These are phyloP conservation scores for Fraxinus excelsior DNA, from an alignment of 257 asterid genomes.

Conservation along the genomic window DNA sequence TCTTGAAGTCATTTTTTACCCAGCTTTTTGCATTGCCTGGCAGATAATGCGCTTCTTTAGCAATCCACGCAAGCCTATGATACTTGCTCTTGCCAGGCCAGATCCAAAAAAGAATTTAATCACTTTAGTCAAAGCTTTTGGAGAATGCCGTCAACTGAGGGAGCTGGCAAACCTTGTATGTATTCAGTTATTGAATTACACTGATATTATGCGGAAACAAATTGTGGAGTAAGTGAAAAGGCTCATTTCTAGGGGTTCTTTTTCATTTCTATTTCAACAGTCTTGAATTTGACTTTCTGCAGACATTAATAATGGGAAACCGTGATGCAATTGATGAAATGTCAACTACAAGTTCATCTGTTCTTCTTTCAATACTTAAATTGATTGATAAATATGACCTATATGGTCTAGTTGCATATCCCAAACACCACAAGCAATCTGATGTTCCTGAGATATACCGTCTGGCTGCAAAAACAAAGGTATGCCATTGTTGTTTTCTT, in stretches of 20 bases:
- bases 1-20: background rate
- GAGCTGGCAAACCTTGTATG: constrained; percentile 82
- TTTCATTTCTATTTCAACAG: constrained; percentile 13
- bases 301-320: constrained; percentile 86
- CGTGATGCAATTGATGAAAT: constrained; percentile 77
- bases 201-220: constrained; percentile 13
- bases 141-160: constrained; percentile 74
- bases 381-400: constrained; percentile 77
- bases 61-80: constrained; percentile 85
- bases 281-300: constrained; percentile 34
- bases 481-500: constrained; percentile 19
- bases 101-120: constrained; percentile 85
- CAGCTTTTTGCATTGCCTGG: constrained; percentile 6
- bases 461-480: constrained; percentile 85
- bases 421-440: constrained; percentile 78
- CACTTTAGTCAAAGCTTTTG: constrained; percentile 84
- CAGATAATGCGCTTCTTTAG: constrained; percentile 86
- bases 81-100: constrained; percentile 91
- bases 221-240: constrained; percentile 17
- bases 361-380: constrained; percentile 75
- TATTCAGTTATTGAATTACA: constrained; percentile 18
- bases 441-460: constrained; percentile 84
- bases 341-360: constrained; percentile 72
- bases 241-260: constrained; percentile 11
- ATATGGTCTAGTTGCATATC: constrained; percentile 83